Evolutionary conservation across 257 asterid species (phyloP).

Genomic region (Cinchona pubescens): DNA sequence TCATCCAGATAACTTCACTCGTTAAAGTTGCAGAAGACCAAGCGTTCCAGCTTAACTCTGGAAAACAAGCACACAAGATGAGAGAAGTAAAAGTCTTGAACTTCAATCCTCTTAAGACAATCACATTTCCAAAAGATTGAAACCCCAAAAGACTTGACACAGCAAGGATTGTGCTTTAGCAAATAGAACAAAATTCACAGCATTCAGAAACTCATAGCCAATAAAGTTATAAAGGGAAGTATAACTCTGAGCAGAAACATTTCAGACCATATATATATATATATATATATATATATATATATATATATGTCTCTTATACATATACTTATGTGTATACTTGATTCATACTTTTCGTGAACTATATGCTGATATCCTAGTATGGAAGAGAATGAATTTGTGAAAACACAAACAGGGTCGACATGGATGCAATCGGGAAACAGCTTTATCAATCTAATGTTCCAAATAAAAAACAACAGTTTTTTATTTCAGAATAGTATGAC

Average conservation of each 20-base stretch:
- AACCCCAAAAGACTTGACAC: neutral
- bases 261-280: no score
- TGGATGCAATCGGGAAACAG: no score
- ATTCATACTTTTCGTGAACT: no score
- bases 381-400: no score
- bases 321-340: no score
- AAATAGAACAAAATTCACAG: neutral
- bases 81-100: neutral
- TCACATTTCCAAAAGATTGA: neutral
- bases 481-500: no score
- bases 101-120: neutral
- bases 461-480: no score
- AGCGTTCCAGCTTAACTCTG: neutral
- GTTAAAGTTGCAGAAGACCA: neutral
- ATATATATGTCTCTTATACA: no score
- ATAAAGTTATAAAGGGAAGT: neutral
- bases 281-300: no score
- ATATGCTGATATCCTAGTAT: no score
- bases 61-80: conserved; percentile 6
- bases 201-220: neutral
- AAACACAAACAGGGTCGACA: no score
- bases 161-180: neutral
- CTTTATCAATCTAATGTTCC: no score
- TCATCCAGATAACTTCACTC: neutral
- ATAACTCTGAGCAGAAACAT: neutral